phyloP scores from a whole-genome alignment of 352 stramenopile genomes.

The Chrysophaeum taylorii region DNA sequence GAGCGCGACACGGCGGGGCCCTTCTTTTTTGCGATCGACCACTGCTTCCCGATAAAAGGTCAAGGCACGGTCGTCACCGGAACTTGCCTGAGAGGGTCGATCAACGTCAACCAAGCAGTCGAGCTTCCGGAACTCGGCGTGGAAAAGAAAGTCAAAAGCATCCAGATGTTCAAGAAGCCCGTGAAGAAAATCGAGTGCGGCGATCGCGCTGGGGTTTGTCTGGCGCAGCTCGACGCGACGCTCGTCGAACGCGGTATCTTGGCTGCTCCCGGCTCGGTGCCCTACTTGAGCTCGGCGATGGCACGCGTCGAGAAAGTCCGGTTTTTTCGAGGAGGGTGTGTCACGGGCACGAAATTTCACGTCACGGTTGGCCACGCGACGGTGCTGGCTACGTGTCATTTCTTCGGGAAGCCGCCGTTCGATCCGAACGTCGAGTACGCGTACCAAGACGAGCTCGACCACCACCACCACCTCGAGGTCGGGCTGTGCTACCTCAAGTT shows the following conservation, averaged over 20 bases:
- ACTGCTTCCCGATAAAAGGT: slow-evolving; percentile 93
- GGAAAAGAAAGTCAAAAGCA: slow-evolving; percentile 87
- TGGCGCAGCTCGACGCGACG: slow-evolving; percentile 71
- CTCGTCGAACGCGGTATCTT: slow-evolving; percentile 65
- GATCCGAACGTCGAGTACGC: slow-evolving; percentile 29
- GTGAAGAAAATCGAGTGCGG: slow-evolving; percentile 43
- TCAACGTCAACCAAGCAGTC: slow-evolving; percentile 77
- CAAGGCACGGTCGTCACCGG: slow-evolving; percentile 95
- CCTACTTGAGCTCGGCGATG: slow-evolving; percentile 51
- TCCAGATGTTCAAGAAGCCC: slow-evolving; percentile 91
- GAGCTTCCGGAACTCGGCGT: slow-evolving; percentile 72
- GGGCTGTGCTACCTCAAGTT: slow-evolving; percentile 52
- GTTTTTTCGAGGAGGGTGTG: slow-evolving; percentile 49
- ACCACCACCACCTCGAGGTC: slow-evolving; percentile 20
- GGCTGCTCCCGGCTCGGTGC: slow-evolving; percentile 54
- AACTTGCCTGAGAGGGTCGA: slow-evolving; percentile 68
- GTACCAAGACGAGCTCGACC: slow-evolving; percentile 37
- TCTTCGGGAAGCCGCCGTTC: slow-evolving; percentile 50
- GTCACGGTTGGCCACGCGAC: slow-evolving; percentile 71
- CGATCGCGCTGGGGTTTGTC: slow-evolving; percentile 76
- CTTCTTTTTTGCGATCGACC: slow-evolving; percentile 88
- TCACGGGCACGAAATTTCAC: slow-evolving; percentile 59
- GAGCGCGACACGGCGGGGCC: slow-evolving; percentile 38
- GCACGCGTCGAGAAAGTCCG: slow-evolving; percentile 61
- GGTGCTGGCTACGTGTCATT: slow-evolving; percentile 65